Percentiles rank a stretch among this genome's conserved stretches.
phyloP scores from a whole-genome alignment of 148 eudicot species.

The Simmondsia chinensis region DNA sequence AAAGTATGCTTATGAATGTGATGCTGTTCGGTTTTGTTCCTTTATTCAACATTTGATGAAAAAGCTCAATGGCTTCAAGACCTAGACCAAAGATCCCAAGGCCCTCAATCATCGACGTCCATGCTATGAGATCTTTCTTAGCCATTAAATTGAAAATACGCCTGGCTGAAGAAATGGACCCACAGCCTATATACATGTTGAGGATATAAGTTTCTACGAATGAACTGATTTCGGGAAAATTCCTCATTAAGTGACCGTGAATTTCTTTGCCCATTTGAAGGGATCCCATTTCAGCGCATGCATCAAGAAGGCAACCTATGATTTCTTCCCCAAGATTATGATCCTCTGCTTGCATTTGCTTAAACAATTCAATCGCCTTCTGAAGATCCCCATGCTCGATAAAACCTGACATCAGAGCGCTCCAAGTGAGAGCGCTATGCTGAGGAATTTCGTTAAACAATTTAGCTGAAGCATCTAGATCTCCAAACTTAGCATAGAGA shows the following conservation, averaged over 20 bases:
- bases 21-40: constrained; percentile 36
- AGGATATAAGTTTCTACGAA: constrained; percentile 25
- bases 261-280: constrained; percentile 36
- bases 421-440: constrained; percentile 19
- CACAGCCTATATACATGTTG: constrained; percentile 19
- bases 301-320: constrained; percentile 24
- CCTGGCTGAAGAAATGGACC: constrained; percentile 14
- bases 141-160: constrained; percentile 20
- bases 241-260: constrained; percentile 33
- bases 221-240: constrained; percentile 8
- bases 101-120: constrained; percentile 60
- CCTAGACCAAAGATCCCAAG: constrained; percentile 41
- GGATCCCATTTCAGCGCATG: constrained; percentile 32
- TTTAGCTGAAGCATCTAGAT: constrained; percentile 24
- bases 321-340: constrained; percentile 14
- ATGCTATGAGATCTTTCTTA: constrained; percentile 27
- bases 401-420: constrained; percentile 30
- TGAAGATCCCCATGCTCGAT: constrained; percentile 23
- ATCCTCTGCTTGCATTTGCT: constrained; percentile 14
- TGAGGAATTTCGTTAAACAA: constrained; percentile 29
- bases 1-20: constrained; percentile 35
- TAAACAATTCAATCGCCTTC: constrained; percentile 21
- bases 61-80: constrained; percentile 22
- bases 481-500: constrained; percentile 36
- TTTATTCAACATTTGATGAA: constrained; percentile 27